Conservation (phyloP, 169 alveolate genomes). For the Theileria annulata region DNA sequence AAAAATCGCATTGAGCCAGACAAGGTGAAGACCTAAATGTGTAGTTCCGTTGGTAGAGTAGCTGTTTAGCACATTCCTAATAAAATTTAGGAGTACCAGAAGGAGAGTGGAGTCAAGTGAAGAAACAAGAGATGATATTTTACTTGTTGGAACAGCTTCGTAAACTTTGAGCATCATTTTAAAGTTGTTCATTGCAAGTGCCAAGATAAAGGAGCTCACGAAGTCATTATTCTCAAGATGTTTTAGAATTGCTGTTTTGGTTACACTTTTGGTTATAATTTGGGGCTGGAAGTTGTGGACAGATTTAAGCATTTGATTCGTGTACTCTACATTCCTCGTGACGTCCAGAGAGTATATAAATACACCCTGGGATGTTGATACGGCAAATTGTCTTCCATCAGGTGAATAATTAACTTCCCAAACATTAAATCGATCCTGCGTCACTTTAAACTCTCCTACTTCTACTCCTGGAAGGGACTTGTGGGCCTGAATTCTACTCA, state of each 20-base stretch:
- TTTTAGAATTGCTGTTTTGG: conserved; percentile 59
- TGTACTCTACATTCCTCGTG: conserved; percentile 45
- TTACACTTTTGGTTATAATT: conserved; percentile 79
- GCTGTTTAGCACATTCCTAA: conserved; percentile 42
- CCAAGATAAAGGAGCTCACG: conserved; percentile 72
- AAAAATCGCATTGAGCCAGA: conserved; percentile 57
- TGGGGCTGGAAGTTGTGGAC: conserved; percentile 74
- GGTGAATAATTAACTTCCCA: conserved; percentile 56
- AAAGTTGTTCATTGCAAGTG: conserved; percentile 80
- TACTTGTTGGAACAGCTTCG: conserved; percentile 68
- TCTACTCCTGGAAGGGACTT: conserved; percentile 71
- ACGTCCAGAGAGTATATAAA: conserved; percentile 56
- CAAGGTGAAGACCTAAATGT: conserved; percentile 58
- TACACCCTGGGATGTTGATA: conserved; percentile 67
- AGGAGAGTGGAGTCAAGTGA: conserved; percentile 48
- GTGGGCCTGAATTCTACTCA: conserved; percentile 64
- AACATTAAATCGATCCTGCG: conserved; percentile 46
- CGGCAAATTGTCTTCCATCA: conserved; percentile 66
- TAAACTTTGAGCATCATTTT: conserved; percentile 71
- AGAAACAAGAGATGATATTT: conserved; percentile 47
- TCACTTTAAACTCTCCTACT: conserved; percentile 57
- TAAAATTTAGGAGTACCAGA: conserved; percentile 53
- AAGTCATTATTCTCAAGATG: conserved; percentile 71
- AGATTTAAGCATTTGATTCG: conserved; percentile 50
- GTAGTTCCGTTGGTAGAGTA: conserved; percentile 59